Conservation (phyloP, 164 flowering plant genomes). For the Paratinospora sagittata region DNA sequence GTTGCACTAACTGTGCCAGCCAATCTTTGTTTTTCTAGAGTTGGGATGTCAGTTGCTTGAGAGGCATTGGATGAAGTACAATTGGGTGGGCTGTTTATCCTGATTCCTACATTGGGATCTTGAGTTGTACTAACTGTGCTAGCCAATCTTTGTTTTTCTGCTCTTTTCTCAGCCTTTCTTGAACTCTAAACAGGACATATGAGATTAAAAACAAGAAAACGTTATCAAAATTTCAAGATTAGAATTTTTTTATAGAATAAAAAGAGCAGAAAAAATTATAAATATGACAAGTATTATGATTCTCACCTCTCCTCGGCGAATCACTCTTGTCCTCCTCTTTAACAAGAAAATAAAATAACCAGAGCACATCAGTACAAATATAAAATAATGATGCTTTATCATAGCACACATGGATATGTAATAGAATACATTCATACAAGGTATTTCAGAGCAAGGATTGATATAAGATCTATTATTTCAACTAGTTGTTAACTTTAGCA, state of each 20-base stretch:
- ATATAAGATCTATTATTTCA: too few species aligned
- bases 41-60: not conserved
- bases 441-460: too few species aligned
- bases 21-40: not conserved
- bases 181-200: not conserved
- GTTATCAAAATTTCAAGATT: not conserved
- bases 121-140: not conserved
- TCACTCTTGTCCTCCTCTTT: too few species aligned
- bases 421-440: too few species aligned
- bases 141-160: not conserved
- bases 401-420: too few species aligned
- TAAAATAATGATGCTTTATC: not conserved
- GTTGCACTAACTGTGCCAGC: too few species aligned
- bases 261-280: too few species aligned
- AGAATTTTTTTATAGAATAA: too few species aligned
- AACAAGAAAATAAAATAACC: not conserved
- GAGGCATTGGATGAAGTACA: not conserved
- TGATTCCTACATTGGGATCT: not conserved
- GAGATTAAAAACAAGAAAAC: not conserved
- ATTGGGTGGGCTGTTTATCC: not conserved
- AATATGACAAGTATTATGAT: not conserved
- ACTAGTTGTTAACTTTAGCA: too few species aligned
- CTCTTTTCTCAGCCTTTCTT: not conserved
- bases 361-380: not conserved
- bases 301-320: not conserved